A percentile compares a stretch with the other conserved stretches of the same genome.
These are phyloP conservation scores for Phytophthora megakarya DNA, from an alignment of 352 stramenopile genomes.

Conservation along the genomic window DNA sequence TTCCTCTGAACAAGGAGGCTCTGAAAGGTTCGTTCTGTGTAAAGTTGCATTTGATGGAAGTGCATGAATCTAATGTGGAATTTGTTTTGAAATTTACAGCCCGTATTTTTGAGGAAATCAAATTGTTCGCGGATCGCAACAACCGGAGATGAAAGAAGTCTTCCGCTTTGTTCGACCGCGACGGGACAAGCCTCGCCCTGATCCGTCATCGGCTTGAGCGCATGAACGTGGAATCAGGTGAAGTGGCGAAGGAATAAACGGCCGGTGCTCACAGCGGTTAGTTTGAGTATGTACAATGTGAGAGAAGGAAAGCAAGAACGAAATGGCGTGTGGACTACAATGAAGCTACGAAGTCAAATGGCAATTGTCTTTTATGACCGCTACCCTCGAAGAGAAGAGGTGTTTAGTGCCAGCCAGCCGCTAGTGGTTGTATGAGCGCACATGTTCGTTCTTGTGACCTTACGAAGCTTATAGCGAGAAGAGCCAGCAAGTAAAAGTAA, in stretches of 20 bases:
- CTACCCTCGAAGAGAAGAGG: conserved; percentile 42
- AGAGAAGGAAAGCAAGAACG: conserved; percentile 41
- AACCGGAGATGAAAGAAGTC: conserved; percentile 67
- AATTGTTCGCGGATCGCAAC: conserved; percentile 76
- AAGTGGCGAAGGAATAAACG: conserved; percentile 25
- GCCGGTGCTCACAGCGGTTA: conserved; percentile 29
- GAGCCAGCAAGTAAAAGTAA: conserved; percentile 33
- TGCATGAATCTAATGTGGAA: conserved; percentile 6
- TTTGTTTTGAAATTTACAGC: conserved; percentile 35
- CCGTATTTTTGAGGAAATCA: conserved; percentile 90
- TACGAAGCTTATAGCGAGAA: conserved; percentile 27
- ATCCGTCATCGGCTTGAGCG: conserved; percentile 14
- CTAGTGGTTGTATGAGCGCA: conserved; percentile 29
- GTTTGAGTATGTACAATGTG: conserved; percentile 50
- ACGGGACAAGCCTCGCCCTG: conserved; percentile 19
- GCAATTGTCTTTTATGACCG: conserved; percentile 24
- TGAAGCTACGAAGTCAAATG: conserved; percentile 44
- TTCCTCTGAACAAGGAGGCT: conserved; percentile 80
- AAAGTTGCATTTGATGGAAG: background rate
- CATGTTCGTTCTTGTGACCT: conserved; percentile 26
- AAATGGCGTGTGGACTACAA: conserved; percentile 47
- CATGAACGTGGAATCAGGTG: conserved; percentile 18
- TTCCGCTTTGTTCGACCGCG: conserved; percentile 30
- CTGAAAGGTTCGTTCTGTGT: conserved; percentile 85
- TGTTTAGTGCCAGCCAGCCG: conserved; percentile 16